Base-by-base conservation (phyloP, 805 yeast genomes). In the Candida khao-thaluensis region DNA sequence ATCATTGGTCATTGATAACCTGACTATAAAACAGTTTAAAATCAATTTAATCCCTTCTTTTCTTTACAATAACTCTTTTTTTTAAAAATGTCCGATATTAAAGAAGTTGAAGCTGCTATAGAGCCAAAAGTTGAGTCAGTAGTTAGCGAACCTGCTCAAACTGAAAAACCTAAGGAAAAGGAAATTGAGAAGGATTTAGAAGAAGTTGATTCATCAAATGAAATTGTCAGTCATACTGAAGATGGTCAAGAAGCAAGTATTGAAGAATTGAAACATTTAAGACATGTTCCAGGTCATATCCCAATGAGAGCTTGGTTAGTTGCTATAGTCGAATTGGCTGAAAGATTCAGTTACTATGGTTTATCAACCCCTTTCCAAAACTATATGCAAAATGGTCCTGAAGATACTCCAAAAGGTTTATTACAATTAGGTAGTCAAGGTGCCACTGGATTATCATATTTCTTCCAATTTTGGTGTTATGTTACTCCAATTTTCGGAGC, bases 391-490 rank as follows among this genome's bases (percentile, higher is more conserved):
- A 66, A 77, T 44, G 56, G 59, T 26, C 69, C 71, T n/a, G 31
- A 50, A 33, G 67, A 60, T 45, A 31, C 42, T 12, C 71, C 72
- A 12, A 47, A 52, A 22, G 85, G 55, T 59, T 78, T 81, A 8
- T 69, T 85, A 44, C 72, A 74, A 34, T 68, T 82, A 50, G 80
- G 82, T 39, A 66, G 74, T 41, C 71, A 71, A 42, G 77, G 79
- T 47, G 87, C 93, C 20, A 79, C 85, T 25, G 89, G 85, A 22
- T 69, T 85, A 45, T 75, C 85, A 12, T 79, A 83, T 57, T 78
- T 84, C 52, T 79, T 84, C 71, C 87, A 82, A 56, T 85, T 85
- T 57, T 82, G 89, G 85, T 82, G 89, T 56, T 85, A 85, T 59
- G 70, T 84, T 33, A 82, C 91, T 30, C 95, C 95, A 21, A 69